Base-by-base conservation (phyloP, 1,284 basidiomycete genomes). In the Sanghuangporus weigelae region DNA sequence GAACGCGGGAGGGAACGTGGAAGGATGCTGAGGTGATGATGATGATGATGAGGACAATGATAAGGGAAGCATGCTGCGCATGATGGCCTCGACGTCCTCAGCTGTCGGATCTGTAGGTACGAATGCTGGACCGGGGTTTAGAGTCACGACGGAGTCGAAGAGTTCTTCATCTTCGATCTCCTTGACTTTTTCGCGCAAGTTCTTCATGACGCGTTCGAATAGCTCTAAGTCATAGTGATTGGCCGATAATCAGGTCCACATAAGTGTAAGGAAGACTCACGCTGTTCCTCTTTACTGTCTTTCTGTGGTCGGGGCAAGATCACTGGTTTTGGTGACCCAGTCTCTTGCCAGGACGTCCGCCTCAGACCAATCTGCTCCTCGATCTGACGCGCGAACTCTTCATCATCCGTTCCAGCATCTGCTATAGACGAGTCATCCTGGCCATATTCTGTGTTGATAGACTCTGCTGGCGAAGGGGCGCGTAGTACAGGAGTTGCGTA, bases 401-500 rank as follows among this genome's bases (percentile, higher is more conserved):
- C 71, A 68, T 90, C 88, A 12, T 81, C 83, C 23, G 75, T 16
- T 6, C 23, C 16, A 3, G 19, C 36, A 14, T 59, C 49, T 19
- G 12, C 14, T 4, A 46, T 72, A 14, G 78, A 77, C 0, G 86
- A 87, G 68, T 85, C 82, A 71, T 90, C 89, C 26, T 77, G 78
- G 7, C 78, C 81, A 63, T 89, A 86, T 7, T 80, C 76, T 36
- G 87, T 89, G 59, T 85, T 87, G 49, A 91, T 80, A 6, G 89
- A 89, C 66, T 85, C 88, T 14, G 86, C 82, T 19, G 89, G 89
- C 2, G 89, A 90, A 1, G 87, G 80, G 5, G 83, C 79, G 21
- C 87, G 84, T 42, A 89, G 77, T 54, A 89, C 79, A 8, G 87
- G 86, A 6, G 84, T 79, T 19, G 84, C 84, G 68, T 90, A 90